phyloP scores from a whole-genome alignment of 768 basidiomycete genomes.

The Hericium coralloides region DNA sequence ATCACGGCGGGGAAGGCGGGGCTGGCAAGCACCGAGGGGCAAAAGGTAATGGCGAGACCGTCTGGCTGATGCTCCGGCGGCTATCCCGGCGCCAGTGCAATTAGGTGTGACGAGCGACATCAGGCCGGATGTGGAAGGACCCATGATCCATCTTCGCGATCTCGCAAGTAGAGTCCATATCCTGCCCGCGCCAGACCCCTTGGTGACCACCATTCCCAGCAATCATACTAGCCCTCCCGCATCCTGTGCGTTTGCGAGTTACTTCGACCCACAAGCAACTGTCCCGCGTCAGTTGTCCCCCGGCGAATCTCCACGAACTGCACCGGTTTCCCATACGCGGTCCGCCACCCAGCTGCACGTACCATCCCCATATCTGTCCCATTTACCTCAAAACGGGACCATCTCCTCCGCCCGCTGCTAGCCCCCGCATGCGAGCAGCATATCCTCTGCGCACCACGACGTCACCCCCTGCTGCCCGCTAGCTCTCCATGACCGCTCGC shows the following conservation, averaged over 20 bases:
- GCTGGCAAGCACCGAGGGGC: neutral
- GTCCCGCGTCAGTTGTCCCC: neutral
- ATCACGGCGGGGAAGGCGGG: neutral
- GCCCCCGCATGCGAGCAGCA: neutral
- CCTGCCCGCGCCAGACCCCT: neutral
- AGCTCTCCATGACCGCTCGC: neutral
- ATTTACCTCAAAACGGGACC: neutral
- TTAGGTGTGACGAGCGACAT: too few relatives aligned
- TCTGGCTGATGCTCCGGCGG: neutral
- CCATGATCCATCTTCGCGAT: neutral
- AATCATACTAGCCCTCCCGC: neutral
- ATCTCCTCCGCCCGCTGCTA: neutral
- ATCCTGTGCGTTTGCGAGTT: neutral
- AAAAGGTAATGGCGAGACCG: neutral
- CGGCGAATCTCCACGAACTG: neutral
- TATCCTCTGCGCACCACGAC: neutral
- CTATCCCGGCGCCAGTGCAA: neutral
- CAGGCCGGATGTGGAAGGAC: neutral
- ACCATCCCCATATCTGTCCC: neutral
- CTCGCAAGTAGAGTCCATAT: neutral
- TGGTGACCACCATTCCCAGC: neutral
- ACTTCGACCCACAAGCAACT: neutral
- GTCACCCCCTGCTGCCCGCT: neutral
- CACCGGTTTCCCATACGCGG: neutral
- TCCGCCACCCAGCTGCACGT: neutral